These are phyloP conservation scores for Gonapodya sp. DNA, from an alignment of 192 early-diverging fungal species.

Conservation along the genomic window DNA sequence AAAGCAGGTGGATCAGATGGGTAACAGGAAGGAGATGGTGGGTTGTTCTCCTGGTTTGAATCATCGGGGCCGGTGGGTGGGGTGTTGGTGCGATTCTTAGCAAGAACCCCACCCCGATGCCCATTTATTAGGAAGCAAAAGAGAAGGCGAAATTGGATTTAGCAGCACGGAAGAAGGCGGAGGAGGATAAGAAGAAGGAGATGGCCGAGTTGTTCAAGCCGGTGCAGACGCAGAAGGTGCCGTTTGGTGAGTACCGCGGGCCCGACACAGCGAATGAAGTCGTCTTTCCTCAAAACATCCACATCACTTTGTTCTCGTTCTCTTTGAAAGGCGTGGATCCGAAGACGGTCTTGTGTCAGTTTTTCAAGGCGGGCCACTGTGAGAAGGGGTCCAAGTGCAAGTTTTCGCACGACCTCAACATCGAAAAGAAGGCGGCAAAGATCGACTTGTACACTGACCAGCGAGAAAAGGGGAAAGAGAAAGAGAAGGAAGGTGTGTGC, in stretches of 20 bases:
- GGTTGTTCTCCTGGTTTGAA: slow-evolving; percentile 17
- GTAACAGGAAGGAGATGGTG: slow-evolving; percentile 28
- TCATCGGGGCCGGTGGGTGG: not conserved
- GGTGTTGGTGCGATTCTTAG: not conserved
- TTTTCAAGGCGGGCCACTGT: slow-evolving; percentile 87
- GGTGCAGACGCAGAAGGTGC: slow-evolving; percentile 84
- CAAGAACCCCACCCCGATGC: not conserved
- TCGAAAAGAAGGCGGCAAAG: slow-evolving; percentile 85
- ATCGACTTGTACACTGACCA: slow-evolving; percentile 89
- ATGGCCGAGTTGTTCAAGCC: slow-evolving; percentile 85
- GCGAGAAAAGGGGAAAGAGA: slow-evolving; percentile 44
- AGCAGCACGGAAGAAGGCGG: slow-evolving; percentile 60
- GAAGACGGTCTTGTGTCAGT: slow-evolving; percentile 85
- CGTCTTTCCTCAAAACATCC: not conserved
- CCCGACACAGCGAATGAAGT: not conserved
- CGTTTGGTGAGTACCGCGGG: slow-evolving; percentile 56
- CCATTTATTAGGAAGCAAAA: slow-evolving; percentile 38
- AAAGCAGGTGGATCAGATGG: slow-evolving; percentile 55
- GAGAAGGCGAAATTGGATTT: slow-evolving; percentile 54
- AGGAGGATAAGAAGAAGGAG: slow-evolving; percentile 83
- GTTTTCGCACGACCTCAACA: slow-evolving; percentile 89
- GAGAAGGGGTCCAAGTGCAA: slow-evolving; percentile 89
- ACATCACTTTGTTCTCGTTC: not conserved
- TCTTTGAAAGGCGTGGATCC: slow-evolving; percentile 83
- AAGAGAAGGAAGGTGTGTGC: not conserved